Base-by-base conservation (phyloP, 2,329 filamentous ascomycete genomes). In the Shiraia sp. region DNA sequence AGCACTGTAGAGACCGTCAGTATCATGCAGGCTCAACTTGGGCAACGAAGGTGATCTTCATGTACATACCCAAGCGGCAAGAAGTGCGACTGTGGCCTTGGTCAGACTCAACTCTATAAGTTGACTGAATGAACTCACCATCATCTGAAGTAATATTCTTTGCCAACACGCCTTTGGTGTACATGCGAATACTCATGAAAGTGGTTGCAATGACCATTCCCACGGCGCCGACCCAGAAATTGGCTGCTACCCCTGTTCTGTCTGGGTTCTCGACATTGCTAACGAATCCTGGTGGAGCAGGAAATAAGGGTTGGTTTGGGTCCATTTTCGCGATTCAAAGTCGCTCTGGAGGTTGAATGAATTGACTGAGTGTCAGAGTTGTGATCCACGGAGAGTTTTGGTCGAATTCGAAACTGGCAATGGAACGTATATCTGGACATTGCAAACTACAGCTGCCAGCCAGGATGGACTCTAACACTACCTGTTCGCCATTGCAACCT, bases 231-330 rank as follows among this genome's bases (percentile, higher is more conserved):
- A 63, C 37, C 24, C 45, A 49, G 32, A 63, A 52, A 3, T 61
- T 49, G 0, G 47, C 44, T 4, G 37, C 37, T n/a, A 45, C 38
- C 2, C 44, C 49, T 10, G 22, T 31, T 27, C 46, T 46, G 14
- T 51, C 42, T 0, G 63, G 63, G 5, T 64, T 50, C 7, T 49
- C 47, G 32, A 66, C 47, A 45, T 65, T 44, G 12, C 63, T 57
- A 3, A 53, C 19, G 25, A 63, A 66, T 10, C 58, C 61, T 2
- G 49, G 37, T 8, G 61, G 61, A 3, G 63, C 49, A 6, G 55
- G 40, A 8, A 65, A 49, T 0, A 53, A 30, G 9, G 49, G 40
- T 13, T 40, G 23, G 30, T 42, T 30, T 40, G 47, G 4, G 8
- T 22, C 19, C 19, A 22, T 22, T 22, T 22, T 22, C 8, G 19